These are phyloP conservation scores for Notholithocarpus densiflorus DNA, from an alignment of 306 rosid species.

Conservation along the genomic window DNA sequence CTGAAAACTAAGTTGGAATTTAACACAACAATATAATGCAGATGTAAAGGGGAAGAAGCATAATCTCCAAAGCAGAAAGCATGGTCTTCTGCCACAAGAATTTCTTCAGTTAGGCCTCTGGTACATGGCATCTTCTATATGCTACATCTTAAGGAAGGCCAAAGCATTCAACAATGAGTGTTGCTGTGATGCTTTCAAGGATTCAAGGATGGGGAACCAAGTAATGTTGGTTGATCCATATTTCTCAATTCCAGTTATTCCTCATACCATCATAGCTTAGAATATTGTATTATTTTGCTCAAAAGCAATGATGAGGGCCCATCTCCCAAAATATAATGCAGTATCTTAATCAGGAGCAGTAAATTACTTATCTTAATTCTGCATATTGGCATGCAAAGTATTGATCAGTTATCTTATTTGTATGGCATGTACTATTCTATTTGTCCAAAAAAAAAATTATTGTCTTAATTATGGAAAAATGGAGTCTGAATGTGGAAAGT, in stretches of 20 bases:
- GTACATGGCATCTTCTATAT: constrained; percentile 46
- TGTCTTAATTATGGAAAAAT: too few relatives aligned
- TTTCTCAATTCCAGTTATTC: constrained; percentile 56
- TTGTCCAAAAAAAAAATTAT: too few relatives aligned
- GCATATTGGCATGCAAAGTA: too few relatives aligned
- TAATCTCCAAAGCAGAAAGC: constrained; percentile 3
- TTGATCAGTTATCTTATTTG: too few relatives aligned
- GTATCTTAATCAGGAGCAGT: too few relatives aligned
- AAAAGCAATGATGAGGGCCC: neutral
- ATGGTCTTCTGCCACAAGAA: neutral
- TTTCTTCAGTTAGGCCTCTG: constrained; percentile 34
- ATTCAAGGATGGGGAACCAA: constrained; percentile 28
- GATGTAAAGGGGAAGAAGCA: neutral
- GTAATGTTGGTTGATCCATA: constrained; percentile 42
- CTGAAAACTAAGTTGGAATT: too few relatives aligned
- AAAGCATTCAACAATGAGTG: constrained; percentile 50
- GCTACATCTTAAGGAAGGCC: constrained; percentile 43
- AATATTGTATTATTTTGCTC: neutral
- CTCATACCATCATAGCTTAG: constrained; percentile 3
- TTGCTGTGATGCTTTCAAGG: constrained; percentile 37
- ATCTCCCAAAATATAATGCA: too few relatives aligned
- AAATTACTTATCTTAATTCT: too few relatives aligned
- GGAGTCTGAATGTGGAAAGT: too few relatives aligned
- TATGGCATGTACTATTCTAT: too few relatives aligned
- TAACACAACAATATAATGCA: too few relatives aligned